Evolutionary conservation across 2,329 filamentous ascomycete species (phyloP), one percentile per base, ranked within the genome.

Genomic region (Rhynchosporium agropyri): DNA sequence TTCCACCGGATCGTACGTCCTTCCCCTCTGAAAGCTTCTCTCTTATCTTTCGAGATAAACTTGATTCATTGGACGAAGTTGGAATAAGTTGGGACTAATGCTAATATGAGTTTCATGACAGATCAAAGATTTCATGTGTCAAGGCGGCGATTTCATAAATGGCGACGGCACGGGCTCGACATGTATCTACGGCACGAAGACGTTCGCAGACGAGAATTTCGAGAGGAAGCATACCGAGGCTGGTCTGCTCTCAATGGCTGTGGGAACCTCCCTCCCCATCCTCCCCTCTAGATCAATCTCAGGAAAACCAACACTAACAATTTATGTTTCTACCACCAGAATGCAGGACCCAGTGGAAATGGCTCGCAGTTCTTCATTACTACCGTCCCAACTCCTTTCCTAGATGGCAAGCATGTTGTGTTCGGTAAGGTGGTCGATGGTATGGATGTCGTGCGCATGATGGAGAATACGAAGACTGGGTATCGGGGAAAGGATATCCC

Each of bases 351-450:
- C 60, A 90, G 97, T 77, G 94, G 91, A 68, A 90, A 97, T 77
- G 94, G 91, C 68, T 98, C 98, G 76, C 95, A 95, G 43, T 92
- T 87, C 82, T 99, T 99, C 82, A 94, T 98, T 79, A 97, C 93
- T 2, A 95, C 91, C 0, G 89, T 89, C 1, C 83, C 90, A 4
- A 95, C 94, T 0, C 91, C 92, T 1, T 96, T 96, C 74, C 80
- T 99, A 31, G 90, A 98, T 77, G 85, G 84, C 73, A 98, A 98
- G 79, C 95, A 99, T 76, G 92, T 97, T 62, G 93, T 98, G 20
- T 98, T 98, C 72, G 95, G 95, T 57, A 89, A 90, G 75, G 94
- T 98, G 1, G 81, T 92, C 50, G 90, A 93, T 46, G 93, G 94
- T 43, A 89, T 97, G 84, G 92, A 97, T 64, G 87, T 97, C 5